A percentile compares a stretch with the other conserved stretches of the same genome.
phyloP scores from a whole-genome alignment of 306 rosid genomes.

The Quercus glauca region DNA sequence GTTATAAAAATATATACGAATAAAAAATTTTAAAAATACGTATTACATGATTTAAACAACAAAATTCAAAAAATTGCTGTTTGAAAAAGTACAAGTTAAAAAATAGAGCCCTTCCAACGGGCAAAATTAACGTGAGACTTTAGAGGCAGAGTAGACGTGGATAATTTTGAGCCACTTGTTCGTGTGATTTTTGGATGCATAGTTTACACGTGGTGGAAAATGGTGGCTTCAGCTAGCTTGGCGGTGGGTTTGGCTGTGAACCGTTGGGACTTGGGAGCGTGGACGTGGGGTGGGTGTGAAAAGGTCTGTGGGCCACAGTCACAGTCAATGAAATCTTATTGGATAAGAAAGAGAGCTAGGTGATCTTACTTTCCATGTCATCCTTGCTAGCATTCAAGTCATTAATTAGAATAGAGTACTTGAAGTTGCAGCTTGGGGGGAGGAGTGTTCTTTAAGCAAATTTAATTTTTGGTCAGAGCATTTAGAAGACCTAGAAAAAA shows the following conservation, averaged over 20 bases:
- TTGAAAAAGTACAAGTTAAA: too few relatives aligned
- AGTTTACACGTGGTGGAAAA: not conserved
- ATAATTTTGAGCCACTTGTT: not conserved
- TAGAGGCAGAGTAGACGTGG: constrained; percentile 32
- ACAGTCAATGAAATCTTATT: not conserved
- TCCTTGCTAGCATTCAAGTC: not conserved
- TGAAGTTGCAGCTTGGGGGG: too few relatives aligned
- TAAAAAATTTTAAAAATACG: too few relatives aligned
- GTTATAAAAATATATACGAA: too few relatives aligned
- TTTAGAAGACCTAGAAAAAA: too few relatives aligned
- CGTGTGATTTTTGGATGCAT: not conserved
- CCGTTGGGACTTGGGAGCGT: not conserved
- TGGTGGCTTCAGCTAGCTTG: constrained; percentile 7
- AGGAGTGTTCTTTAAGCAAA: not conserved
- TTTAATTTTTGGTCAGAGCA: not conserved
- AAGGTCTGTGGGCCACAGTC: not conserved
- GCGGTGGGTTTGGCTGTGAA: not conserved
- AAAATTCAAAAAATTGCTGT: too few relatives aligned
- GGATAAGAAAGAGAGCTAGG: not conserved
- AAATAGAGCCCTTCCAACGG: not conserved
- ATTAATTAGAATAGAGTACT: too few relatives aligned
- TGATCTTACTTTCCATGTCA: not conserved
- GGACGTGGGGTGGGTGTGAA: not conserved
- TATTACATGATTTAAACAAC: accelerated
- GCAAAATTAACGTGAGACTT: not conserved